Conservation (phyloP, 2,329 filamentous ascomycete species). For the Aphanocladium album region DNA sequence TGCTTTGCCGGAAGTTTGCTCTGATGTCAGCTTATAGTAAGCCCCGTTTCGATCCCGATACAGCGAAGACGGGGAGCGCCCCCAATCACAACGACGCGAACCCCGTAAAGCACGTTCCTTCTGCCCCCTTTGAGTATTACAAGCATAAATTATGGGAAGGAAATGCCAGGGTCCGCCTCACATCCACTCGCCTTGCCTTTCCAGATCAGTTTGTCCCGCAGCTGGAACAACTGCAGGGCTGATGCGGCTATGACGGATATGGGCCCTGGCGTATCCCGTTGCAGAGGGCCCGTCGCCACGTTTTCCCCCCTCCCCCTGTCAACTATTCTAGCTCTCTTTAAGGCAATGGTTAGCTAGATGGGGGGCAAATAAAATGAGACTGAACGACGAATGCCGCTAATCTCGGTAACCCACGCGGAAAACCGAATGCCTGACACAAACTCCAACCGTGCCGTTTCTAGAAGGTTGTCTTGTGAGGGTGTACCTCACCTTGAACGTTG, state of each 20-base stretch:
- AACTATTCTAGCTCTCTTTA: neutral
- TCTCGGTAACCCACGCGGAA: slow-evolving; percentile 5
- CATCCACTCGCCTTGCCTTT: neutral
- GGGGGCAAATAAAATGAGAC: neutral
- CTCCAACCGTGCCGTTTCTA: neutral
- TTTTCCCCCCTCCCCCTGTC: neutral
- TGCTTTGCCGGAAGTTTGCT: neutral
- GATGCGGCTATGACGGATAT: neutral
- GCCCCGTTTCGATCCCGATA: slow-evolving; percentile 7
- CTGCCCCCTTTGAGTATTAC: neutral
- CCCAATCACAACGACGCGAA: neutral
- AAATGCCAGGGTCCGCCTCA: neutral
- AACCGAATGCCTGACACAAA: slow-evolving; percentile 2
- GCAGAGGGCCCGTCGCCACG: neutral
- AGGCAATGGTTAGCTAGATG: neutral
- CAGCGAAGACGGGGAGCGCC: neutral
- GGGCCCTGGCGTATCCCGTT: neutral
- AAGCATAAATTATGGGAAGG: neutral
- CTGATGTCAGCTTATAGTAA: slow-evolving; percentile 10
- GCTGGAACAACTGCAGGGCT: neutral
- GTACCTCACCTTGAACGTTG: neutral
- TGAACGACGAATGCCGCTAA: slow-evolving; percentile 5
- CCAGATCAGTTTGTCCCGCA: neutral
- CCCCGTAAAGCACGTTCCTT: neutral
- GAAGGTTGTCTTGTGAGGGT: slow-evolving; percentile 1